Percentiles rank a stretch among this genome's conserved stretches.
phyloP scores from a whole-genome alignment of 2,329 filamentous ascomycete genomes.

The Tothia fuscella region DNA sequence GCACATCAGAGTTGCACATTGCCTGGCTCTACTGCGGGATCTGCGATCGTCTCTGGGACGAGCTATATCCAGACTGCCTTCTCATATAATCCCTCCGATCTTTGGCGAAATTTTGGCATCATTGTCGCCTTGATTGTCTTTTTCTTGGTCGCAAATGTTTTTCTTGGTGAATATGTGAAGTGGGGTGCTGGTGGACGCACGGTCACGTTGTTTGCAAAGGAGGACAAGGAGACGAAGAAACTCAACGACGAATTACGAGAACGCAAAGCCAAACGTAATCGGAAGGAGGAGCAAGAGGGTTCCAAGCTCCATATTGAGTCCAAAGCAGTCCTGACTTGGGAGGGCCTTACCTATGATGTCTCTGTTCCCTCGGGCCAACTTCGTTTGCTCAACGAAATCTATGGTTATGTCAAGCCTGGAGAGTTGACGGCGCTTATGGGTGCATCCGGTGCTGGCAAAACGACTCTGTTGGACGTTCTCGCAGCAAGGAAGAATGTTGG shows the following conservation, averaged over 20 bases:
- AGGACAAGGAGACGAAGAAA: conserved; percentile 52
- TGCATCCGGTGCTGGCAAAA: conserved; percentile 65
- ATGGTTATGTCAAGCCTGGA: conserved; percentile 66
- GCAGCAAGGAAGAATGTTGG: conserved; percentile 53
- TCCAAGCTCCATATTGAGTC: conserved; percentile 37
- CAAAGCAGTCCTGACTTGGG: conserved; percentile 44
- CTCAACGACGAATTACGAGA: conserved; percentile 49
- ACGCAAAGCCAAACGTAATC: conserved; percentile 23
- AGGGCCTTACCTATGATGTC: conserved; percentile 38
- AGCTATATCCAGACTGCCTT: conserved; percentile 60
- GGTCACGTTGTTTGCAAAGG: conserved; percentile 63
- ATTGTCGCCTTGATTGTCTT: conserved; percentile 62
- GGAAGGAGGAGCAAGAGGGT: conserved; percentile 22
- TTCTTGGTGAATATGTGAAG: conserved; percentile 66
- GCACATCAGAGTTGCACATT: conserved; percentile 72
- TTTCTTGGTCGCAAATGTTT: conserved; percentile 64
- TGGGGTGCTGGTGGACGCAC: conserved; percentile 65
- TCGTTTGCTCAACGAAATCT: conserved; percentile 47
- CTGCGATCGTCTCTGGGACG: conserved; percentile 48
- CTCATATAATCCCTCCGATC: conserved; percentile 50
- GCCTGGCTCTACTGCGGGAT: conserved; percentile 56
- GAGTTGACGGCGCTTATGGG: conserved; percentile 73
- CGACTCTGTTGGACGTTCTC: conserved; percentile 69
- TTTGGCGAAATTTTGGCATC: conserved; percentile 81
- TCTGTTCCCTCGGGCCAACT: conserved; percentile 34